A percentile compares a stretch with the other conserved stretches of the same genome.
These are phyloP conservation scores for Arachnomyces sp. DNA, from an alignment of 2,329 filamentous ascomycete species.

Conservation along the genomic window DNA sequence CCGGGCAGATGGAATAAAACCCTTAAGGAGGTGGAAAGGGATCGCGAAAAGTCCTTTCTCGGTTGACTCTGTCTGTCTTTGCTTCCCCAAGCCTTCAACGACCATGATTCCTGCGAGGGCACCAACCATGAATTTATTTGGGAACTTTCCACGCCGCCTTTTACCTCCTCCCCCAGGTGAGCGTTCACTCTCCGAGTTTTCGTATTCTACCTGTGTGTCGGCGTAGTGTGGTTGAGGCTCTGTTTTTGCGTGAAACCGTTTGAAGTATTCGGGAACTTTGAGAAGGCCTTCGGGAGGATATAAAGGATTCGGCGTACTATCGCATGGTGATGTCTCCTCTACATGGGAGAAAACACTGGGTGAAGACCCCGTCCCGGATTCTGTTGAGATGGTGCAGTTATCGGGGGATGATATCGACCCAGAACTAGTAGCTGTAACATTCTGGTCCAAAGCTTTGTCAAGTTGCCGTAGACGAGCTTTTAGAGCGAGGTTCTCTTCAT, in stretches of 20 bases:
- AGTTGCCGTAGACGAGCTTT: slow-evolving; percentile 74
- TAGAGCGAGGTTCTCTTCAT: slow-evolving; percentile 72
- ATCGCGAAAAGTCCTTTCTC: slow-evolving; percentile 59
- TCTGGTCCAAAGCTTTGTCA: slow-evolving; percentile 49
- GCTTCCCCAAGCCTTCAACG: slow-evolving; percentile 67
- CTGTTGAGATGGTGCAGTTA: slow-evolving; percentile 30
- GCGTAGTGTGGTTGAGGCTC: slow-evolving; percentile 27
- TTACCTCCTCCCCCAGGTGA: slow-evolving; percentile 32
- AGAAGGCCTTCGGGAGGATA: slow-evolving; percentile 36
- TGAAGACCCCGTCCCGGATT: slow-evolving; percentile 28
- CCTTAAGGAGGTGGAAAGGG: slow-evolving; percentile 46
- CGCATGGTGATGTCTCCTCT: slow-evolving; percentile 25
- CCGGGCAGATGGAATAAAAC: slow-evolving; percentile 1
- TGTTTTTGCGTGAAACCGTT: slow-evolving; percentile 31
- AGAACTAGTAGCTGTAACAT: slow-evolving; percentile 28
- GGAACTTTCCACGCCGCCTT: slow-evolving; percentile 42
- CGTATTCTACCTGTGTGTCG: slow-evolving; percentile 25
- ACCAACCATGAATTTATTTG: slow-evolving; percentile 80
- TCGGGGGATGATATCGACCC: slow-evolving; percentile 35
- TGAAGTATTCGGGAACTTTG: slow-evolving; percentile 36
- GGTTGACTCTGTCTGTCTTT: slow-evolving; percentile 53
- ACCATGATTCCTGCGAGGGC: slow-evolving; percentile 89
- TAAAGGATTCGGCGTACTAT: slow-evolving; percentile 22
- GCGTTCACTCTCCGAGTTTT: slow-evolving; percentile 23
- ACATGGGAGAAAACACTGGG: slow-evolving; percentile 34